Percentiles rank a stretch among this genome's conserved stretches.
These are phyloP conservation scores for Casaregolazyma lundiana DNA, from an alignment of 1,139 yeast genomes.

Conservation along the genomic window DNA sequence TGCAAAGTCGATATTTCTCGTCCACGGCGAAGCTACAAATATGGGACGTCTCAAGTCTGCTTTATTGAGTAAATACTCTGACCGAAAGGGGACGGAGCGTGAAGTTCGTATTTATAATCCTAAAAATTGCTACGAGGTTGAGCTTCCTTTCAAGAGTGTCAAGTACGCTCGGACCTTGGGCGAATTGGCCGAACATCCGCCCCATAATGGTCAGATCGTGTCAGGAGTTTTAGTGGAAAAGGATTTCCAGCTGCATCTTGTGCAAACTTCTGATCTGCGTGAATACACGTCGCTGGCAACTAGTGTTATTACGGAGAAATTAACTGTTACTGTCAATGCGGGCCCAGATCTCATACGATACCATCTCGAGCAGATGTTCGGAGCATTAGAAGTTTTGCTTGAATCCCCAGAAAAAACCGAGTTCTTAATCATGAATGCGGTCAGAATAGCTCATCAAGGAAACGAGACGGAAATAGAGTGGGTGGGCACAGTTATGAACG, in stretches of 20 bases:
- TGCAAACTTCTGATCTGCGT: slow-evolving; percentile 79
- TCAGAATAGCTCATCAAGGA: slow-evolving; percentile 30
- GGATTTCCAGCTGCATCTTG: slow-evolving; percentile 79
- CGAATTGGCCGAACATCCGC: slow-evolving; percentile 51
- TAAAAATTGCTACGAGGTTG: slow-evolving; percentile 77
- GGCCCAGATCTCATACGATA: slow-evolving; percentile 74
- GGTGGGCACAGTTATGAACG: slow-evolving; percentile 87
- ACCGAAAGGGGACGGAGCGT: slow-evolving; percentile 76
- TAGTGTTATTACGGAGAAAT: slow-evolving; percentile 77
- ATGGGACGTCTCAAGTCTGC: slow-evolving; percentile 98
- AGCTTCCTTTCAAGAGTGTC: slow-evolving; percentile 72
- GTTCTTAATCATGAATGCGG: slow-evolving; percentile 46
- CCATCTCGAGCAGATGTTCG: slow-evolving; percentile 96
- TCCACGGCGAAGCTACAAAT: slow-evolving; percentile 97
- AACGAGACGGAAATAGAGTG: slow-evolving; percentile 61
- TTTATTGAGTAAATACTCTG: slow-evolving; percentile 75
- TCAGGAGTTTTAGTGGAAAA: slow-evolving; percentile 91
- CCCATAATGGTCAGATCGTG: slow-evolving; percentile 43
- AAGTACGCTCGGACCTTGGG: slow-evolving; percentile 87
- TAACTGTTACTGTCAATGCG: slow-evolving; percentile 72
- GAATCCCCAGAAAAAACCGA: slow-evolving; percentile 39
- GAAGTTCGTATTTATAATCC: slow-evolving; percentile 95
- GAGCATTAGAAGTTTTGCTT: slow-evolving; percentile 62
- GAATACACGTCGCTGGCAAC: slow-evolving; percentile 87
- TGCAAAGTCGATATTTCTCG: slow-evolving; percentile 74